Evolutionary conservation across 2,329 filamentous ascomycete species (phyloP), one percentile per base, ranked within the genome.

Genomic region (Colletotrichum camelliae): DNA sequence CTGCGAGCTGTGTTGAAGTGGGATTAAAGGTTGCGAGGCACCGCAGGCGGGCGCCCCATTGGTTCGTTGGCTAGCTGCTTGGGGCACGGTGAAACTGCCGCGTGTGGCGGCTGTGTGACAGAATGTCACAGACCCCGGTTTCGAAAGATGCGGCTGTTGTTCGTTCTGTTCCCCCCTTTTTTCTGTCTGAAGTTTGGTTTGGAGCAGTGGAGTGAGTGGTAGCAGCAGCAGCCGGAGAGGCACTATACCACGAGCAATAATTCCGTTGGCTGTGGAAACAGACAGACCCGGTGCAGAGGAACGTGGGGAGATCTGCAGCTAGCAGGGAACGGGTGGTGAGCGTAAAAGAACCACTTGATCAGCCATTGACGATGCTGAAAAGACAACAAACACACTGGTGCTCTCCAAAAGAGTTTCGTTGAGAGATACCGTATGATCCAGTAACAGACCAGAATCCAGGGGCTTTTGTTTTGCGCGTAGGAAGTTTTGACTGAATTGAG

Each of bases 111-210:
- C 62, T 62, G 76, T 77, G 74, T 77, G 76, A 77, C 70, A 77
- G 43, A 67, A 21, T 77, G 76, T 77, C 76, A 70, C 76, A 77
- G 76, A 70, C 74, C 74, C 76, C 67, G 33, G 76, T 75, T 76
- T 76, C 70, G 73, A 67, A 61, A 33, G 24, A 21, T n/a, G 62
- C 67, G 39, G 55, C n/a, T 52, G 55, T 21, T 48, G 27, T 52
- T 70, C n/a, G 4, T 35, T 52, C 35, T 27, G 5, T 16, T 18
- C 6, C 55, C 43, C 12, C 29, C 57, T 37, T 37, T 33, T 16
- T 27, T 64, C 29, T 18, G 60, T 18, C 39, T 33, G 48, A 37
- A 67, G 39, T 66, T 48, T 66, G 62, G 15, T 35, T 13, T 31
- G 18, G 21, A 43, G 13, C 12, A 1, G 33, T 27, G 18, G n/a